Conservation (phyloP, 2,329 filamentous ascomycete species). For the Teratosphaeria nubilosa region DNA sequence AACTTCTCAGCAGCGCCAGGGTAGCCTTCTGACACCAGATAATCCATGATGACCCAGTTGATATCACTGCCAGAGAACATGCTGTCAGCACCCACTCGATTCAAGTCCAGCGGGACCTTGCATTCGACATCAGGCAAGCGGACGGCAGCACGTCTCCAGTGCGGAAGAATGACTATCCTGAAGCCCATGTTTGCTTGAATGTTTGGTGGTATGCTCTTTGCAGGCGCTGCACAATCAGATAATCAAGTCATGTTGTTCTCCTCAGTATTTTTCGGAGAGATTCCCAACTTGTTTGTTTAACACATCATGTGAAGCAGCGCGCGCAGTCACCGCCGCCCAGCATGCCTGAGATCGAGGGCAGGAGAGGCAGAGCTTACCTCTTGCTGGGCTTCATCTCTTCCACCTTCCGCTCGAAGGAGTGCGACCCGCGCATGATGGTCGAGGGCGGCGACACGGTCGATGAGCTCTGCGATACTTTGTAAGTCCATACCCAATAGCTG, state of each 20-base stretch:
- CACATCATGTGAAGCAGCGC: conserved; percentile 60
- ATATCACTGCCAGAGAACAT: conserved; percentile 59
- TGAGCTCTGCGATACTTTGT: conserved; percentile 38
- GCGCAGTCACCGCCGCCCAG: conserved; percentile 3
- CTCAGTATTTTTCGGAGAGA: conserved; percentile 98
- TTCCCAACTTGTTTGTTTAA: conserved; percentile 92
- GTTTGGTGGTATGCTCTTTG: not conserved
- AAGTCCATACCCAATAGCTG: not conserved
- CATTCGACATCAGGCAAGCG: not conserved
- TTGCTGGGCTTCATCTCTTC: conserved; percentile 81
- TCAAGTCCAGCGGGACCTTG: not conserved
- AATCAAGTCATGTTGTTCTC: conserved; percentile 72
- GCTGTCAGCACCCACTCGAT: not conserved
- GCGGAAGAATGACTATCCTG: conserved; percentile 2
- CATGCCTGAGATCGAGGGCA: conserved; percentile 9
- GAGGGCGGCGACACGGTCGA: conserved; percentile 57
- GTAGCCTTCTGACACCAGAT: conserved; percentile 91
- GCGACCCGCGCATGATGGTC: conserved; percentile 45
- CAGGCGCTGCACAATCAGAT: conserved; percentile 43
- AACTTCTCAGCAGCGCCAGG: conserved; percentile 87
- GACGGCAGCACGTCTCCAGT: conserved; percentile 2
- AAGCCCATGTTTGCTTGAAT: conserved; percentile 2
- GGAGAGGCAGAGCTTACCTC: conserved; percentile 42
- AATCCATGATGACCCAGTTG: conserved; percentile 91
- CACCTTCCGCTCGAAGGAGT: conserved; percentile 70